Evolutionary conservation across 345 rosid genomes (phyloP).

Genomic region (Populus davidiana): DNA sequence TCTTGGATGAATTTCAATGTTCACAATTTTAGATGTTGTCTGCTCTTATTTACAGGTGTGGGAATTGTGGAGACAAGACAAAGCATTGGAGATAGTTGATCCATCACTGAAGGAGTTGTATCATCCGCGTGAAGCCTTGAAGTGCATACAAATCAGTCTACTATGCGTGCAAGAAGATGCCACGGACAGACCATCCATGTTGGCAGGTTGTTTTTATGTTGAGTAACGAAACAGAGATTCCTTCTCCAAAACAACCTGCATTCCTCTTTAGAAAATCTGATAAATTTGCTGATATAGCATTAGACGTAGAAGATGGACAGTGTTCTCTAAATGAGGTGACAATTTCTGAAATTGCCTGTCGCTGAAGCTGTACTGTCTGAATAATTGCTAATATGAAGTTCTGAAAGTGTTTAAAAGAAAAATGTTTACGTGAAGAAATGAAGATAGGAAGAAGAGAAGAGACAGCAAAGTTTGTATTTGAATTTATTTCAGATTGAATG

Average conservation of each 20-base stretch:
- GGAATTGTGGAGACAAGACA: not conserved
- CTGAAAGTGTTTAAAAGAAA: no score
- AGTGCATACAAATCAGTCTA: conserved; percentile 1
- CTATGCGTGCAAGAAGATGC: conserved; percentile 8
- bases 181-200: not conserved
- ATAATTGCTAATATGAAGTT: no score
- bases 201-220: conserved; percentile 1
- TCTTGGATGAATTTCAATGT: no score
- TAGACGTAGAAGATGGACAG: not conserved
- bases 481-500: no score
- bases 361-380: not conserved
- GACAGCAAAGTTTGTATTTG: no score
- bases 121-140: not conserved
- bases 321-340: not conserved
- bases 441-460: no score
- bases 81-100: conserved; percentile 6
- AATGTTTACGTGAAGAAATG: no score
- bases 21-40: no score
- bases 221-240: not conserved
- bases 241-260: not conserved
- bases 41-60: no score
- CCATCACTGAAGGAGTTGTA: not conserved
- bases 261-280: not conserved
- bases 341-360: not conserved
- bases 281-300: not conserved